Evolutionary conservation across 306 rosid species (phyloP).

Genomic region (Myrica gale): DNA sequence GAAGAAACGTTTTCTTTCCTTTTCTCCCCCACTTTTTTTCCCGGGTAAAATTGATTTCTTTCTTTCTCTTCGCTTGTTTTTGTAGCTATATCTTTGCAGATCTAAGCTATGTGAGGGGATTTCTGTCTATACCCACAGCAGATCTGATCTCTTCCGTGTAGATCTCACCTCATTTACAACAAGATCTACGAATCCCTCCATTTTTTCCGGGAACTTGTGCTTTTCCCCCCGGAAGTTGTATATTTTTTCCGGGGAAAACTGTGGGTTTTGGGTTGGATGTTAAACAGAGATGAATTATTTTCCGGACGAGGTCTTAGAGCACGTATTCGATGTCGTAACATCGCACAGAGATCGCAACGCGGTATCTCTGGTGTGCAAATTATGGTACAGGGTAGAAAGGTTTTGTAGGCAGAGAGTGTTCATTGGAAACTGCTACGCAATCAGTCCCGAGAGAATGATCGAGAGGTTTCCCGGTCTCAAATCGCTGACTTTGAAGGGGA

Average conservation of each 20-base stretch:
- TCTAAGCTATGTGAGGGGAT: constrained; percentile 30
- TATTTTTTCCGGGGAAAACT: constrained; percentile 35
- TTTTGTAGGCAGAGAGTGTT: constrained; percentile 63
- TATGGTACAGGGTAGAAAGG: constrained; percentile 81
- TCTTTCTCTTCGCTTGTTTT: background rate
- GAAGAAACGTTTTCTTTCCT: constrained; percentile 10
- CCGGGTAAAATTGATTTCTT: background rate
- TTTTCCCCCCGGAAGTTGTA: constrained; percentile 7
- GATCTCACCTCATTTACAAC: constrained; percentile 1
- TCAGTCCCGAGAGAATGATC: constrained; percentile 69
- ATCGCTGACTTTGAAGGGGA: constrained; percentile 79
- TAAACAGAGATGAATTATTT: constrained; percentile 69
- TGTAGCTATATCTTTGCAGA: constrained; percentile 22
- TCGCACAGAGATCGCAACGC: constrained; percentile 78
- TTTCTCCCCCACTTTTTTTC: constrained; percentile 17
- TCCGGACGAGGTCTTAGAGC: constrained; percentile 93
- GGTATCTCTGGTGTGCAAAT: constrained; percentile 79
- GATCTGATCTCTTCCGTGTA: constrained; percentile 10
- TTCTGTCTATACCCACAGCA: constrained; percentile 11
- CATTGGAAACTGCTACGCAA: constrained; percentile 86
- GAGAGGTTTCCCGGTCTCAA: constrained; percentile 63
- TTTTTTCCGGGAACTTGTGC: background rate
- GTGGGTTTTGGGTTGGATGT: constrained; percentile 20
- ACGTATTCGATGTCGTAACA: constrained; percentile 65
- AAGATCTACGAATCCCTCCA: constrained; percentile 31